Evolutionary conservation across 169 alveolate species (phyloP).

Genomic region (Plasmodium knowlesi): DNA sequence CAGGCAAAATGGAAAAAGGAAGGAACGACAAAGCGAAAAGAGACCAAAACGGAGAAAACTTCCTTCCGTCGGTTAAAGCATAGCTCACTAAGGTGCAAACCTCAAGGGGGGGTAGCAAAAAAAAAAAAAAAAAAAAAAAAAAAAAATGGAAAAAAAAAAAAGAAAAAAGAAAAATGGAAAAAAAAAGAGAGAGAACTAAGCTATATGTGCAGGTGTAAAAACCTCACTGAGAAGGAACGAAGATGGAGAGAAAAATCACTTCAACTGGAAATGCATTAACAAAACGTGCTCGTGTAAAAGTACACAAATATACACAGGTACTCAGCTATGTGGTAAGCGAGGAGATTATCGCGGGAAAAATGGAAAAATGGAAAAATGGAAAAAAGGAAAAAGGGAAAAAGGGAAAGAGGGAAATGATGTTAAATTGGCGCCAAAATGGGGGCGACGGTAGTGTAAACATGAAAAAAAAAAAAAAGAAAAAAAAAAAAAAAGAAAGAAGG

Average conservation of each 20-base stretch:
- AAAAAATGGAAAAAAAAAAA: neutral
- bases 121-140: neutral
- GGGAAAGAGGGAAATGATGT: neutral
- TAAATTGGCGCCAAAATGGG: neutral
- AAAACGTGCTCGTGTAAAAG: neutral
- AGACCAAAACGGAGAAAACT: neutral
- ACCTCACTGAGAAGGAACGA: neutral
- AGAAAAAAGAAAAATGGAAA: neutral
- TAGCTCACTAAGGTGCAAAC: neutral
- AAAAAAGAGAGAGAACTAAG: too few relatives aligned
- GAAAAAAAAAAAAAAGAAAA: neutral
- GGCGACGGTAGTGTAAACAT: neutral
- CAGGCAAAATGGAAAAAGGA: neutral
- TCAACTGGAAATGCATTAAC: neutral
- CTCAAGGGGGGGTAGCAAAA: neutral
- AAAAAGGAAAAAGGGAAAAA: neutral
- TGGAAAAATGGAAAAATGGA: too few relatives aligned
- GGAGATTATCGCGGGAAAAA: neutral
- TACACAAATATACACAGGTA: neutral
- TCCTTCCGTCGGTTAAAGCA: neutral
- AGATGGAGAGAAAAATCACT: neutral
- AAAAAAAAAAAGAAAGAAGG: neutral
- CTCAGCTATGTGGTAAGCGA: neutral
- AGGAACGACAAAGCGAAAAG: neutral
- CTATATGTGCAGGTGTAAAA: neutral